A percentile compares a stretch with the other conserved stretches of the same genome.
Conservation (phyloP, 2,329 filamentous ascomycete genomes). For the Trichophaea hybrida region DNA sequence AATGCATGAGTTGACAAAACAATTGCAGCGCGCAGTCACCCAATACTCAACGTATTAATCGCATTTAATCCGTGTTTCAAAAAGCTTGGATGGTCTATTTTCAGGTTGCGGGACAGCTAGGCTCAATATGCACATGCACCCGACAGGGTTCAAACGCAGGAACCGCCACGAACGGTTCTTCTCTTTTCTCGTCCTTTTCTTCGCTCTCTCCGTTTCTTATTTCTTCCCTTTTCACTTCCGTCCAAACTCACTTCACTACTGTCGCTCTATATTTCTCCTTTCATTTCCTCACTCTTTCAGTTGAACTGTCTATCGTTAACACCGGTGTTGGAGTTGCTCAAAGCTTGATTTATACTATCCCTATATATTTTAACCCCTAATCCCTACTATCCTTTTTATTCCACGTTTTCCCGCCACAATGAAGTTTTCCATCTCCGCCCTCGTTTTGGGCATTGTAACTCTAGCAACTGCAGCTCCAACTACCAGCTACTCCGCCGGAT, state of each 20-base stretch:
- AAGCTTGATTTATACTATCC: neutral
- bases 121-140: no score
- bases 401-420: conserved; percentile 7
- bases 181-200: neutral
- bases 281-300: neutral
- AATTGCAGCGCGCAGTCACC: no score
- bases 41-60: no score
- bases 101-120: no score
- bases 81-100: no score
- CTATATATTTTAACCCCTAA: neutral
- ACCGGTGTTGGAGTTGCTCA: neutral
- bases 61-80: no score
- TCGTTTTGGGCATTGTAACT: conserved; percentile 10
- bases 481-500: conserved; percentile 24
- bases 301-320: neutral
- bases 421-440: conserved; percentile 7
- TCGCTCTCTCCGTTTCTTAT: neutral
- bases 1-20: no score
- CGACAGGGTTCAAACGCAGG: no score
- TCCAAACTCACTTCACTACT: no score
- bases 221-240: neutral
- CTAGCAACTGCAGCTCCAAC: conserved; percentile 11
- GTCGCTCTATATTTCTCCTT: neutral
- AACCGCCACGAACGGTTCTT: neutral
- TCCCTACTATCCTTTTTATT: neutral